Evolutionary conservation across 352 stramenopile species (phyloP), one percentile per base, ranked within the genome.

Genomic region (Pythium utonaiense): DNA sequence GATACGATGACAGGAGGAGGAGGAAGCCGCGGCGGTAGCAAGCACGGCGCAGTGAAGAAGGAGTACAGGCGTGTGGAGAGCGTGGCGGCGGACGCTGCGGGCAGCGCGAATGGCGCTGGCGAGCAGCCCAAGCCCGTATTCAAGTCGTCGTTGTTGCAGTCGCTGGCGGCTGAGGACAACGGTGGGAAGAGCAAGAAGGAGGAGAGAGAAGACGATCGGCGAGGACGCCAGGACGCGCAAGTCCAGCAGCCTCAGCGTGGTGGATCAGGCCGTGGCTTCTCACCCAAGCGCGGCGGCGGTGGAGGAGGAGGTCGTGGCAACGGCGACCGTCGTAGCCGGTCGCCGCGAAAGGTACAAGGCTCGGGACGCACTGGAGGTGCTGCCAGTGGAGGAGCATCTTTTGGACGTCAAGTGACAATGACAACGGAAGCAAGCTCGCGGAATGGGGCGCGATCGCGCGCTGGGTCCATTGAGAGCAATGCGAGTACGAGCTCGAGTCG

Each of bases 91-190:
- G 63, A 77, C 31, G 64, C 69, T 24, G 24, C 27, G 8, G n/a
- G n/a, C 27, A 60, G 12, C 22, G 27, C 42, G 3, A 28, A 53
- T 54, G 16, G 30, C 52, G 34, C 27, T 8, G 47, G 33, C 16
- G 44, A 44, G 10, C 36, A 41, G 44, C 41, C 47, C 13, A 57
- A 59, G 49, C 57, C 53, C 6, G 55, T 57, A 14, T 89, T 88
- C 41, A 64, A 60, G 51, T 90, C 83, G 21, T 89, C 83, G 6
- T 34, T 89, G 31, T 71, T 73, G 56, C 53, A 74, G 22, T 73
- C 78, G 17, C 34, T 83, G 21, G 53, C 31, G 25, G 24, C 2
- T 2, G 24, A 50, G 7, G 42, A 33, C 14, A 64, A 21, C 28
- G 38, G 44, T 21, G 42, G 21, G 22, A 51, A 56, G 30, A 28